These are phyloP conservation scores for Calonectria fujianensis DNA, from an alignment of 2,329 filamentous ascomycete genomes.

Conservation along the genomic window DNA sequence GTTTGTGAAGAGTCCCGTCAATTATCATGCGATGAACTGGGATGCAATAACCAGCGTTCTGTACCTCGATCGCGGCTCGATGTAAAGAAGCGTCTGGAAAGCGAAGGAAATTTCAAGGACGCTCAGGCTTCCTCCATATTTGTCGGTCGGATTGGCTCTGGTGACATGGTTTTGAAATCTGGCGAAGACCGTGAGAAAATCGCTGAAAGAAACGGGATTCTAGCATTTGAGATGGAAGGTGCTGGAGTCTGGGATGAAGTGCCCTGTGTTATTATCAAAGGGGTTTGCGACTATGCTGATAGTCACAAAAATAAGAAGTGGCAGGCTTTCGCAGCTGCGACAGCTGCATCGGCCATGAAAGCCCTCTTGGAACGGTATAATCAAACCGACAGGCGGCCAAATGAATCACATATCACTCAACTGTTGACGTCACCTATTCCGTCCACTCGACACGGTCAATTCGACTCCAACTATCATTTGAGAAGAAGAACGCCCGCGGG, in stretches of 20 bases:
- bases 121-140: conserved; percentile 52
- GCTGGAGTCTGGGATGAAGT: conserved; percentile 24
- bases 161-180: conserved; percentile 61
- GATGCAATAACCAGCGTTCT: conserved; percentile 47
- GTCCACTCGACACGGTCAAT: not conserved
- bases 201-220: not conserved
- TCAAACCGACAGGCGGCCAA: not conserved
- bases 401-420: not conserved
- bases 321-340: conserved; percentile 33
- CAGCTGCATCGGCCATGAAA: conserved; percentile 17
- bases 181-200: conserved; percentile 14
- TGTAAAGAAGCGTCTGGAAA: not conserved
- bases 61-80: conserved; percentile 21
- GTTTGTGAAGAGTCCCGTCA: conserved; percentile 39
- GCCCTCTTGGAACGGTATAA: conserved; percentile 3
- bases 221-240: conserved; percentile 37
- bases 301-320: conserved; percentile 35
- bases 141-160: conserved; percentile 54
- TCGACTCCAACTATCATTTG: not conserved
- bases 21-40: conserved; percentile 38
- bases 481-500: not conserved
- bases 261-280: conserved; percentile 30
- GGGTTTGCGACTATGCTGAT: conserved; percentile 34
- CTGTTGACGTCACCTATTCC: not conserved
- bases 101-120: conserved; percentile 46